Evolutionary conservation across 768 basidiomycete genomes (phyloP), one percentile per base, ranked within the genome.

Genomic region (Rhodotorula diobovata): DNA sequence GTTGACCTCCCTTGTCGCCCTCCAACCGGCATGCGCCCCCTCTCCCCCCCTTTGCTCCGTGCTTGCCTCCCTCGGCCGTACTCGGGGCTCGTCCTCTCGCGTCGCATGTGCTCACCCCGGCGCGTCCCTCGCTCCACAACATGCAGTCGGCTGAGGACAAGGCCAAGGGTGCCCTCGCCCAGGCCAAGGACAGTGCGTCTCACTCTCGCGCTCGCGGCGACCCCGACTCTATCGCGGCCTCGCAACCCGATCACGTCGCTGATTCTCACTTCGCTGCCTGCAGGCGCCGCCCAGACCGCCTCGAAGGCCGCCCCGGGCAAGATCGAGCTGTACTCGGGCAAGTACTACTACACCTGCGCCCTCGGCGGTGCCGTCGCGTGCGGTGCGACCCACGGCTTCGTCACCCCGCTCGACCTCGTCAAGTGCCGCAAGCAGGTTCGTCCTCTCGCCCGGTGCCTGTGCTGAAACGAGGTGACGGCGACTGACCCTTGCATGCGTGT

Each of bases 301-400:
- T 68, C 63, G 20, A 70, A 71, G 70, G 70, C 64, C 46, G 50
- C 58, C 59, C 62, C 69, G 30, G 60, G 56, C 53, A 58, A 55
- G 35, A 76, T 76, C 67, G 68, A 70, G 67, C 72, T 78, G 51
- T 78, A 78, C 77, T 75, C 76, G 35, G 69, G 73, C 66, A 63
- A 75, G 70, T 76, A 70, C 72, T 78, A 76, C 72, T 80, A 87
- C 79, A 91, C 92, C 82, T 90, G 88, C 81, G 88, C 91, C 87
- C 86, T 93, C 76, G 91, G 90, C 79, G 91, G 91, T 86, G 84
- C 84, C 63, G 85, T 93, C 74, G 91, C 91, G 30, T 93, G 91
- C 77, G 91, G 91, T 82, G 34, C 90, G 79, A 93, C 91, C 73
- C 91, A 93, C 79, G 90, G 76, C n/a, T 68, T 77, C 53, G 76